Conservation (phyloP, 441 rosid species). For the Populus hybrid region DNA sequence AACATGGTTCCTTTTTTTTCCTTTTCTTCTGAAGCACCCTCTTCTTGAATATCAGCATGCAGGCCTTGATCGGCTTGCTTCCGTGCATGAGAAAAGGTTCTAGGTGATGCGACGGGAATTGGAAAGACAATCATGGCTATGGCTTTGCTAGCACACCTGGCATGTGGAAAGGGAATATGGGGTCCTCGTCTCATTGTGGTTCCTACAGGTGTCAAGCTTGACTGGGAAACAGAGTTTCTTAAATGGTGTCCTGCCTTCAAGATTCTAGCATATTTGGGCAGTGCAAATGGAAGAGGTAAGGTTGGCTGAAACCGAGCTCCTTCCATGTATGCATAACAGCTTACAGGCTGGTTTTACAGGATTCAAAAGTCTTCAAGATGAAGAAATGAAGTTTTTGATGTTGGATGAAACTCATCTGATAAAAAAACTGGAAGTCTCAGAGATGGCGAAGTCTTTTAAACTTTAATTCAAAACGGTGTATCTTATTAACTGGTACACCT, state of each 20-base stretch:
- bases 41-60: conserved; percentile 99
- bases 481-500: conserved; percentile 95
- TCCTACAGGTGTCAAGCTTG: conserved; percentile 99
- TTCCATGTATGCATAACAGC: conserved; percentile 98
- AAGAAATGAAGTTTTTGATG: conserved; percentile 98
- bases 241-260: conserved; percentile 99
- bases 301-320: conserved; percentile 96
- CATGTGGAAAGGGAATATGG: conserved; percentile 99
- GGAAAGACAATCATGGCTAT: conserved; percentile 99
- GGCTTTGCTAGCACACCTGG: conserved; percentile 96
- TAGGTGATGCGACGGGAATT: conserved; percentile 99
- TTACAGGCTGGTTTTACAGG: conserved; percentile 96
- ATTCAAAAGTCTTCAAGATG: conserved; percentile 93
- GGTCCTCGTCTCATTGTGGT: conserved; percentile 99
- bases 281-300: conserved; percentile 98
- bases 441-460: conserved; percentile 99
- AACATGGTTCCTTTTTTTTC: conserved; percentile 28
- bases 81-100: conserved; percentile 95
- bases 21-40: conserved; percentile 95
- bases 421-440: conserved; percentile 98
- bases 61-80: conserved; percentile 99
- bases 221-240: conserved; percentile 99
- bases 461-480: conserved; percentile 96
- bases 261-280: conserved; percentile 97
- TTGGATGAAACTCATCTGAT: conserved; percentile 99